Base-by-base conservation (phyloP, 1,284 basidiomycete genomes). In the Sporisorium iseilematis-ciliati region DNA sequence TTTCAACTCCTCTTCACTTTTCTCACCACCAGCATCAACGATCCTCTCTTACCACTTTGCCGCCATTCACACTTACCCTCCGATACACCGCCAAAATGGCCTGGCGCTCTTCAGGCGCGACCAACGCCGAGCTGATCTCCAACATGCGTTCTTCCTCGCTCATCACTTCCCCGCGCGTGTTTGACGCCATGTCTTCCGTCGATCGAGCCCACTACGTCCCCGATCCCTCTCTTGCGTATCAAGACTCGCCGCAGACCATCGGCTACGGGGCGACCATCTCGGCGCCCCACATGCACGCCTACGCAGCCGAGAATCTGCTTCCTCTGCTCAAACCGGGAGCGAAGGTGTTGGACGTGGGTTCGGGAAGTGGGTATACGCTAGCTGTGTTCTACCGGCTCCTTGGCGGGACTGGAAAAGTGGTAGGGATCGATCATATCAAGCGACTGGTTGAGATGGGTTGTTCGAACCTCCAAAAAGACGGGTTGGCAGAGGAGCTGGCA, bases 371-470 rank as follows among this genome's bases (percentile, higher is more conserved):
- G 2, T 84, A 84, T 59, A 76, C 75, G 1, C 63, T 81, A 4
- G 82, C 79, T 3, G 77, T 85, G n/a, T 80, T 84, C 26, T 80
- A 82, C 64, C 76, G 80, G 25, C 77, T 85, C 20, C 57, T 78
- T 11, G 57, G 25, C 0, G 31, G 12, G 14, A 14, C 1, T 7
- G 65, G 57, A 0, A 91, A 88, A 68, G 91, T 97, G 3, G 88
- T 97, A 14, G 95, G 94, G 2, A 93, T 99, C 73, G 96, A 99
- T 58, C 96, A 99, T 84, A 91, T 99, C 73, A 54, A 51, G 25
- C 66, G 41, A 12, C 72, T 82, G 2, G 73, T 73, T 4, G 89
- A 92, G 4, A 90, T 90, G 88, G 92, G 92, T 0, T 85, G 88
- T 7, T 72, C 85, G 20, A 97, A 97, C 80, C 86, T 97, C 12